These are phyloP conservation scores for Paraphaeosphaeria minitans DNA, from an alignment of 2,329 filamentous ascomycete species.

Conservation along the genomic window DNA sequence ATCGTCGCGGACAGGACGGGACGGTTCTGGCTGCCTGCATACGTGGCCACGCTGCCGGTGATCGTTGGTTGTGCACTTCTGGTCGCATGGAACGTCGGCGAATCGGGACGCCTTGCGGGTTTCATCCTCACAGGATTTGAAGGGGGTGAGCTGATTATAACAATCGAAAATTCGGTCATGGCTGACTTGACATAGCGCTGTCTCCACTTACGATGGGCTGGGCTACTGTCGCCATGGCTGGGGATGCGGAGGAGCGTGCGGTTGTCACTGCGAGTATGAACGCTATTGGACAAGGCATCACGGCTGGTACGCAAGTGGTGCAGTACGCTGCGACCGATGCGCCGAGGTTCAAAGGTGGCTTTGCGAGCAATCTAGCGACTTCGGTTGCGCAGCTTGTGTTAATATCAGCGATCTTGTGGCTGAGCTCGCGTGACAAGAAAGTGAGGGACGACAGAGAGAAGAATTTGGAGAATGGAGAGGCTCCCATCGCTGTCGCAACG, in stretches of 20 bases:
- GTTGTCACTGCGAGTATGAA: slow-evolving; percentile 53
- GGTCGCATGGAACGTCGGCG: slow-evolving; percentile 47
- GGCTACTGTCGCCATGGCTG: slow-evolving; percentile 30
- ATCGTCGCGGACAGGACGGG: slow-evolving; percentile 41
- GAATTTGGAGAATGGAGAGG: not conserved
- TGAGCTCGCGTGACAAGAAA: slow-evolving; percentile 10
- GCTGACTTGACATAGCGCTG: slow-evolving; percentile 16
- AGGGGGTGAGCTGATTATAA: slow-evolving; percentile 21
- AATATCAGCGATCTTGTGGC: slow-evolving; percentile 7
- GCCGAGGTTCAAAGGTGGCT: slow-evolving; percentile 39
- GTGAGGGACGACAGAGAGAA: not conserved
- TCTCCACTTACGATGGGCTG: slow-evolving; percentile 48
- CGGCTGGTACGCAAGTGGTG: slow-evolving; percentile 48
- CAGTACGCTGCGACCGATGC: slow-evolving; percentile 47
- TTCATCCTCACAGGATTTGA: slow-evolving; percentile 50
- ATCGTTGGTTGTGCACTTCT: slow-evolving; percentile 43
- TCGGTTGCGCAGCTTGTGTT: slow-evolving; percentile 40
- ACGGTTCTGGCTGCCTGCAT: slow-evolving; percentile 45
- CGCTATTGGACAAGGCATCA: slow-evolving; percentile 51
- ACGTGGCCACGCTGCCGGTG: slow-evolving; percentile 42
- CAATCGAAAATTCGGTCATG: not conserved
- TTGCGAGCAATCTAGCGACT: slow-evolving; percentile 38
- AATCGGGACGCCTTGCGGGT: slow-evolving; percentile 44
- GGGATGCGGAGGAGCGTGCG: slow-evolving; percentile 45
- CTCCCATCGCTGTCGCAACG: not conserved